Base-by-base conservation (phyloP, 192 early-diverging fungal species). In the Dispira parvispora region DNA sequence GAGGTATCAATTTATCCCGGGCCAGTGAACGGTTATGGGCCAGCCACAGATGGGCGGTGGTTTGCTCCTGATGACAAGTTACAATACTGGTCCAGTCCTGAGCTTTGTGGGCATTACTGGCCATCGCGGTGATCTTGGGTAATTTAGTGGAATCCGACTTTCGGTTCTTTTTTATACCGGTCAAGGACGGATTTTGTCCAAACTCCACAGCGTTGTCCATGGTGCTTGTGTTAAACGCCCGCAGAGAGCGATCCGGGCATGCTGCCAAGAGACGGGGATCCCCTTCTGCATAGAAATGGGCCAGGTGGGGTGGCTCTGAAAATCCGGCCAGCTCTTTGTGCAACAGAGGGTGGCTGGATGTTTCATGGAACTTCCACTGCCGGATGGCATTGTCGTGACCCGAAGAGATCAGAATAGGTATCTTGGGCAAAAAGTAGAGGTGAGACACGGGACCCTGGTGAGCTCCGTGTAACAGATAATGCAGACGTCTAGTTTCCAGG, bases 341-440 rank as follows among this genome's bases (percentile, higher is more conserved):
- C 10, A 94, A 72, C 10, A 90, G 80, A 27, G 91, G 91, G 13
- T 72, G 69, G 27, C 86, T 86, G 69, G 92, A 90, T 8, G 79
- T 64, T 16, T 75, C 78, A 66, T 99, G 94, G 76, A 97, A 99
- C 43, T 95, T 81, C 93, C 94, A 99, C 75, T 93, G 86, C 75
- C 92, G 91, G 62, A 99, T 78, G 26, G 93, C 74, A 65, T 99
- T 99, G 73, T 99, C 96, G 3, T 77, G 71, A 32, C 88, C 85
- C 21, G 88, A 88, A 8, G 90, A 91, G 27, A 99, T 68, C 55
- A 97, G 71, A 53, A 99, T 72, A 16, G 89, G 84, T 80, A 92
- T 90, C 4, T 87, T 86, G 43, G 72, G 75, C 63, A 96, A 73
- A 70, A 92, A 98, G 46, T 91, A 76, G 14, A 86, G 63, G 0